Evolutionary conservation across 371 early-diverging fungal genomes (phyloP).

Genomic region (Rhizomucor miehei): DNA sequence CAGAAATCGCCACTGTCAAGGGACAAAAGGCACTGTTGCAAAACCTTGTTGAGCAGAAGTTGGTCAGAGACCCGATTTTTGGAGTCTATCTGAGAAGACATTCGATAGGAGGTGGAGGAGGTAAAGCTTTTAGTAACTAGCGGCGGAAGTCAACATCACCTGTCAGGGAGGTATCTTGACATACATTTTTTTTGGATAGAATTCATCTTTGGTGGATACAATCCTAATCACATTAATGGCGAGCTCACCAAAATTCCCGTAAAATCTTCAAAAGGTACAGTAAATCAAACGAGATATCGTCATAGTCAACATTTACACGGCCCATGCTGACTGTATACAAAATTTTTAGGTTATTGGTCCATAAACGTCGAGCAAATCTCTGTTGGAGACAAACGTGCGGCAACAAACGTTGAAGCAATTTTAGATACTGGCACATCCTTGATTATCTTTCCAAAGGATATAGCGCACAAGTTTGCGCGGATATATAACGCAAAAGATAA

Average conservation of each 20-base stretch:
- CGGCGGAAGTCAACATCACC: no score
- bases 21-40: slow-evolving; percentile 34
- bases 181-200: slow-evolving; percentile 12
- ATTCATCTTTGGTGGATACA: slow-evolving; percentile 33
- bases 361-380: slow-evolving; percentile 7
- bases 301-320: no score
- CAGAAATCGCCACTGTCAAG: slow-evolving; percentile 23
- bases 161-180: not conserved
- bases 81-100: slow-evolving; percentile 28
- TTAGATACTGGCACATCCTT: slow-evolving; percentile 57
- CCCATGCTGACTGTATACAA: no score
- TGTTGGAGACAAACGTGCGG: not conserved
- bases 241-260: slow-evolving; percentile 19
- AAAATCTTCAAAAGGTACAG: slow-evolving; percentile 18
- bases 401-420: slow-evolving; percentile 27
- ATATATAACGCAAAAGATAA: slow-evolving; percentile 19
- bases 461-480: slow-evolving; percentile 21
- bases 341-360: not conserved
- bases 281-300: not conserved
- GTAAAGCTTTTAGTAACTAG: slow-evolving; percentile 8
- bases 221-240: slow-evolving; percentile 17
- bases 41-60: slow-evolving; percentile 17
- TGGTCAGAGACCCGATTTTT: slow-evolving; percentile 20
- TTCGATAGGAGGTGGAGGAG: slow-evolving; percentile 24
- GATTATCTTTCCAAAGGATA: slow-evolving; percentile 12